A percentile compares a stretch with the other conserved stretches of the same genome.
Evolutionary conservation across 2,329 filamentous ascomycete genomes (phyloP).

Genomic region (Scytalidium sp.): DNA sequence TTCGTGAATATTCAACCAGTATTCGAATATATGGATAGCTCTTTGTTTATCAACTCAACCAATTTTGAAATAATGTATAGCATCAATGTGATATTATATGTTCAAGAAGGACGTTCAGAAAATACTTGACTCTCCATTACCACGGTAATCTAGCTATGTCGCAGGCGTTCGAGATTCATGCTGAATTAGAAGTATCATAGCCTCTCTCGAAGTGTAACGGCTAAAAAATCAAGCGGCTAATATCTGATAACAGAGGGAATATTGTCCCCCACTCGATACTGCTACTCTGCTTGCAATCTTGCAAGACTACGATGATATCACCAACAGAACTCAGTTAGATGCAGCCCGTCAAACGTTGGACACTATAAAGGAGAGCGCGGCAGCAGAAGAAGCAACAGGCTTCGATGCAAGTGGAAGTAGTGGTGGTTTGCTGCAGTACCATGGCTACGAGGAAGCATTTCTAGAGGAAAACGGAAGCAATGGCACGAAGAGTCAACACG

Average conservation of each 20-base stretch:
- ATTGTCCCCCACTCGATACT: slow-evolving; percentile 73
- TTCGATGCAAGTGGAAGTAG: slow-evolving; percentile 78
- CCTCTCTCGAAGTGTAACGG: not conserved
- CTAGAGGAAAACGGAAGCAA: slow-evolving; percentile 13
- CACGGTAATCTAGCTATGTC: not conserved
- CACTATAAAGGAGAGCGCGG: slow-evolving; percentile 61
- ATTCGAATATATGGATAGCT: too few species aligned
- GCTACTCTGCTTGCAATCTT: slow-evolving; percentile 73
- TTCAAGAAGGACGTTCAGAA: not conserved
- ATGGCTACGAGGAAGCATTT: not conserved
- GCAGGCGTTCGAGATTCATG: not conserved
- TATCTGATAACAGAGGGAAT: slow-evolving; percentile 55
- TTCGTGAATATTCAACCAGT: too few species aligned
- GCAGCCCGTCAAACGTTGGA: slow-evolving; percentile 59
- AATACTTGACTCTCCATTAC: not conserved
- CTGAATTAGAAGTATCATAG: not conserved
- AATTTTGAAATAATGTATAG: not conserved
- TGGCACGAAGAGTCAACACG: slow-evolving; percentile 17
- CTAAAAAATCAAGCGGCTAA: not conserved
- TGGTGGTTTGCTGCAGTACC: slow-evolving; percentile 29
- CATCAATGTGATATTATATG: not conserved
- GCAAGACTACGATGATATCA: slow-evolving; percentile 65
- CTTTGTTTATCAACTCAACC: too few species aligned
- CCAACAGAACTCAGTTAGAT: slow-evolving; percentile 46
- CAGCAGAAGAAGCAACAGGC: slow-evolving; percentile 65